Base-by-base conservation (phyloP, 192 early-diverging fungal species). In the Coemansia sp. region DNA sequence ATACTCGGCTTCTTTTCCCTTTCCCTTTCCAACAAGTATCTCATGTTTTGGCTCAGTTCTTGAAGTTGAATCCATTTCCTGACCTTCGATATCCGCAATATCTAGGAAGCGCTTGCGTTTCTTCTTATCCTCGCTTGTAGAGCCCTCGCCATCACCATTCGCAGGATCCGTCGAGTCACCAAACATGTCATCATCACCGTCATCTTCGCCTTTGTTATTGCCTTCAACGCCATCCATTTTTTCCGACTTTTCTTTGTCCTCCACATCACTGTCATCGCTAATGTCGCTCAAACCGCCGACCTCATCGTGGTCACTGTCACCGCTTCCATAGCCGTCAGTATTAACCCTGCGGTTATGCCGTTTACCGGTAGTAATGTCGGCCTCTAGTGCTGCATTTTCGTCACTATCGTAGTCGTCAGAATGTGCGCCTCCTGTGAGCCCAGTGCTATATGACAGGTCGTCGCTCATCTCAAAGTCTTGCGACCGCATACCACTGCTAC, bases 161-260 rank as follows among this genome's bases (percentile, higher is more conserved):
- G 55, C 21, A 55, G 47, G 40, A 18, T 27, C 41, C 3, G 46
- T 50, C 7, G 62, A 62, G 11, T 67, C 67, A 9, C 78, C 80
- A 84, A 87, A 89, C 84, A 89, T 87, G 37, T 88, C 84, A 15
- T 76, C 73, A 10, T 84, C 81, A 9, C 73, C 76, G 1, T 71
- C 63, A 4, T 48, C 47, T 4, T 19, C 13, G 9, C 53, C 62
- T 0, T 7, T 7, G 27, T 30, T 30, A 7, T 7, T 30, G 7
- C 27, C 27, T 30, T 7, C 27, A 30, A n/a, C n/a, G n/a, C n/a
- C 27, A 5, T 30, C 7, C 50, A 25, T 12, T 64, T 61, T 43
- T 53, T 47, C 9, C 3, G 13, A 12, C 1, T 38, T 2, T 1
- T 27, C 14, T 50, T 50, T 7, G 27, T n/a, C 18, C 17, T 46